These are phyloP conservation scores for Liquidambar formosana DNA, from an alignment of 164 flowering plant species.

Conservation along the genomic window DNA sequence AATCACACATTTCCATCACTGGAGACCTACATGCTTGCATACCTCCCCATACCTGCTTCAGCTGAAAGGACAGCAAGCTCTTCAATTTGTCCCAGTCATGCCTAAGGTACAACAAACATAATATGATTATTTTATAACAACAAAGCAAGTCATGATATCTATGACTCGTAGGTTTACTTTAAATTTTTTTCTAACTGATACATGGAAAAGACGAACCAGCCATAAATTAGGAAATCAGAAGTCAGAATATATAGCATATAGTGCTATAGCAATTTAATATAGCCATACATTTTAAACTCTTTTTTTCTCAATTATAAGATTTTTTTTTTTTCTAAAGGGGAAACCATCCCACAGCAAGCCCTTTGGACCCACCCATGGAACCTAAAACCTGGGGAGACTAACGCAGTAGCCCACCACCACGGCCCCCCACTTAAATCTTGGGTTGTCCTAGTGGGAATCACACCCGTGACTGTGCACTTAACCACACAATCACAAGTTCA, in stretches of 20 bases:
- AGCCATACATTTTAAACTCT: neutral
- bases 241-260: neutral
- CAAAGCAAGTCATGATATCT: neutral
- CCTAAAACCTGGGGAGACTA: too few relatives aligned
- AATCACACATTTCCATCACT: neutral
- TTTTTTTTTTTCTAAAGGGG: too few relatives aligned
- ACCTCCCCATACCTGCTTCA: slow-evolving; percentile 95
- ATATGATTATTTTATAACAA: neutral
- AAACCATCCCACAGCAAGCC: too few relatives aligned
- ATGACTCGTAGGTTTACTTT: neutral
- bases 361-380: too few relatives aligned
- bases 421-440: too few relatives aligned
- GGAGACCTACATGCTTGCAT: slow-evolving; percentile 33
- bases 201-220: neutral
- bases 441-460: too few relatives aligned
- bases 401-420: too few relatives aligned
- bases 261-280: neutral
- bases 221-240: neutral
- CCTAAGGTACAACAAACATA: slow-evolving; percentile 39
- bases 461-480: too few relatives aligned
- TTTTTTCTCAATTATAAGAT: too few relatives aligned
- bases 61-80: slow-evolving; percentile 64
- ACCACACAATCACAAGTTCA: too few relatives aligned
- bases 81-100: slow-evolving; percentile 81
- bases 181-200: neutral